Base-by-base conservation (phyloP, 148 eudicot genomes). In the Oxyria digyna region DNA sequence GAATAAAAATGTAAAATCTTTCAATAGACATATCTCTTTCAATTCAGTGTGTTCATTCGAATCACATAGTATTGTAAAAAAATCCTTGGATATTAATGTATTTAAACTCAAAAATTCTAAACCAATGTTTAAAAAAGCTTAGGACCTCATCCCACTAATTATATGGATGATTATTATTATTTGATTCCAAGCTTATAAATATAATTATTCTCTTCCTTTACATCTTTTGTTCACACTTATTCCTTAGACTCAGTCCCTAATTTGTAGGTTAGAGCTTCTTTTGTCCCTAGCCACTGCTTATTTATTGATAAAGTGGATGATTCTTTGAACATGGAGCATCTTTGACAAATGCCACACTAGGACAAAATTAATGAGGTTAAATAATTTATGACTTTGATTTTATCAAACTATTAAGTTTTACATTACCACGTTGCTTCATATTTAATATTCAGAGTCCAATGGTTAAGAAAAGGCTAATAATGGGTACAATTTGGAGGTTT, bases 301-400 rank as follows among this genome's bases (percentile, higher is more conserved):
- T 52, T 52, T 23, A 38, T n/a, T n/a, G n/a, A 38, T 52, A 52
- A 52, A 52, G 29, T 23, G 27, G 62, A 46, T n/a, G 62, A 52
- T 59, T 31, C 37, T 59, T 31, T 59, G 65, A 59, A 59, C 37
- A 59, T 59, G 35, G 65, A 59, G 65, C 65, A 59, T 59, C 65
- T 59, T 59, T 59, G 65, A 59, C 65, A 59, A 27, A 27, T 59
- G 35, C 18, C 65, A 29, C 20, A 24, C 12, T 24, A 54, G n/a
- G 31, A 54, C 65, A 29, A 59, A 23, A 59, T 18, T 7, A 5
- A 5, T 50, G 14, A 9, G 13, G 20, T 59, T 59, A 4, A 27
- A 29, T 11, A 13, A 29, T 59, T 52, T 29, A 14, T 12, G 18
- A 29, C 65, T 59, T 59, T 59, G 65, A 59, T 59, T 59, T 11